Percentiles rank a stretch among this genome's conserved stretches.
Evolutionary conservation across 2,329 filamentous ascomycete species (phyloP).

Genomic region (Cordyceps fumosorosea): DNA sequence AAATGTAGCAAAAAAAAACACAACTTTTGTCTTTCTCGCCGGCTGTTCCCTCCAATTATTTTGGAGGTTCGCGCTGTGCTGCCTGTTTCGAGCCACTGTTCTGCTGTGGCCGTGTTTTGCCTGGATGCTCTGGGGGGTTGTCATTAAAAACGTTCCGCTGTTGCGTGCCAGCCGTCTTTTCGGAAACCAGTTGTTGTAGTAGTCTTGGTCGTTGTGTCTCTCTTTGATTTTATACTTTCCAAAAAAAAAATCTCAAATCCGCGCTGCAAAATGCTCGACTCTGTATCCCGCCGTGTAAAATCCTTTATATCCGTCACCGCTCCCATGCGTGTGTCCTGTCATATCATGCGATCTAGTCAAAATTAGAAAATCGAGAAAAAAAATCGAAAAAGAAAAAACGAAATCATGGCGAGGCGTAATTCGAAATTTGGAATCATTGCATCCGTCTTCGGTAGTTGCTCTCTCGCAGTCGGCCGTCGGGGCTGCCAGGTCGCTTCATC

Average conservation of each 20-base stretch:
- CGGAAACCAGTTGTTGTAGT: slow-evolving; percentile 8
- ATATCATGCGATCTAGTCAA: neutral
- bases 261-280: slow-evolving; percentile 8
- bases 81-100: slow-evolving; percentile 2
- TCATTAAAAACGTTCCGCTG: slow-evolving; percentile 5
- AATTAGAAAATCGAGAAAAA: neutral
- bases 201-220: neutral
- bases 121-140: neutral
- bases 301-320: neutral
- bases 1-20: neutral
- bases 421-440: slow-evolving; percentile 17
- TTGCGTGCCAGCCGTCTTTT: slow-evolving; percentile 10
- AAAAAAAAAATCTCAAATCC: neutral
- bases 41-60: neutral
- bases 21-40: slow-evolving; percentile 8
- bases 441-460: slow-evolving; percentile 36
- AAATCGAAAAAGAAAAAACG: neutral
- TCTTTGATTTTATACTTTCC: neutral
- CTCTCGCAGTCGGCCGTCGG: slow-evolving; percentile 38
- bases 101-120: slow-evolving; percentile 1
- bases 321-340: neutral
- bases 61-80: neutral
- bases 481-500: slow-evolving; percentile 47
- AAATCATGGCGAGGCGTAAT: neutral
- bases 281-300: neutral